Conservation (phyloP, 768 basidiomycete genomes). For the Phlebiopsis gigantea region DNA sequence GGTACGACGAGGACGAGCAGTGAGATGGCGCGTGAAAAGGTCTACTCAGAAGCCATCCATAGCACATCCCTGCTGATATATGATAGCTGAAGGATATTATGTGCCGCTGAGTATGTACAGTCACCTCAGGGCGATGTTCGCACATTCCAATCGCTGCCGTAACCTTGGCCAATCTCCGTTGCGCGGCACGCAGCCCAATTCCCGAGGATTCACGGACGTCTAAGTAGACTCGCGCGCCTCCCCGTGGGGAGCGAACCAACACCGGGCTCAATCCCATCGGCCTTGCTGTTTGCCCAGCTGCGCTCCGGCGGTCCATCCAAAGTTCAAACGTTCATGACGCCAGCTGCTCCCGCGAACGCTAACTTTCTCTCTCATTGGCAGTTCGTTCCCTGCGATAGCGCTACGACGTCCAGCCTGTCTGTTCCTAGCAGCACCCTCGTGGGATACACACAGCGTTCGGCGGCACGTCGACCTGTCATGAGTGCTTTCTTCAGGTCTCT, state of each 20-base stretch:
- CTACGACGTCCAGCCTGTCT: not conserved
- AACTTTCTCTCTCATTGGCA: too few relatives aligned
- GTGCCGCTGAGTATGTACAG: not conserved
- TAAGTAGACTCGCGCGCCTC: not conserved
- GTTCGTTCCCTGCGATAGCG: not conserved
- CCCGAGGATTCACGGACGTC: not conserved
- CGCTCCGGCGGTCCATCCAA: not conserved
- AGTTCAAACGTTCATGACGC: not conserved
- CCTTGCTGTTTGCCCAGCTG: not conserved
- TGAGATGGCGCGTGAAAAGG: too few relatives aligned
- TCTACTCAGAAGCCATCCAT: too few relatives aligned
- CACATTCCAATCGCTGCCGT: not conserved
- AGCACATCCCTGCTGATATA: too few relatives aligned
- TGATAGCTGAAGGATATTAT: too few relatives aligned
- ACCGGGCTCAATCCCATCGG: not conserved
- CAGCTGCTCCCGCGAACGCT: too few relatives aligned
- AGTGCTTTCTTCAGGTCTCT: not conserved
- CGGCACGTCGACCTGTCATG: not conserved
- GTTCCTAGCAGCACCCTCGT: not conserved
- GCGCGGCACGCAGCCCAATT: not conserved
- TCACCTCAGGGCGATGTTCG: not conserved
- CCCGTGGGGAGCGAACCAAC: not conserved
- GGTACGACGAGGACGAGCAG: too few relatives aligned
- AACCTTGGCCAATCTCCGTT: not conserved
- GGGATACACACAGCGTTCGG: not conserved